Evolutionary conservation across 73 alveolate genomes (phyloP), one percentile per base, ranked within the genome.

Genomic region (Urostyla sp.): DNA sequence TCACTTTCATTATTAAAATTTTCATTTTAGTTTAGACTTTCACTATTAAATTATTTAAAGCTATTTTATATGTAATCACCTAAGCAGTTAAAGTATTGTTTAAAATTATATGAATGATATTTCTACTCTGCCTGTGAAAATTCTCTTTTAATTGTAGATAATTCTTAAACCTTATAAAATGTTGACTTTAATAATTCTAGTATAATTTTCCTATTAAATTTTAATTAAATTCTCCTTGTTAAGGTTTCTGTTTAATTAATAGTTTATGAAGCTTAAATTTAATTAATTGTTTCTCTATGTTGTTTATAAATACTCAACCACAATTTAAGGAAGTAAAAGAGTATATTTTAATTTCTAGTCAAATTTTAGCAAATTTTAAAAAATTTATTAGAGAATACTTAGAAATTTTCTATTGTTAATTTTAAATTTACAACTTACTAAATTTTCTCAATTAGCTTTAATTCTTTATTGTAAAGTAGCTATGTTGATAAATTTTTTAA

Each of bases 251-350:
- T n/a, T n/a, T n/a, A n/a, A n/a, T n/a, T n/a, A n/a, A n/a, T n/a
- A n/a, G n/a, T n/a, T n/a, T n/a, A n/a, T n/a, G n/a, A n/a, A n/a
- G n/a, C n/a, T n/a, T n/a, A n/a, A n/a, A n/a, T n/a, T n/a, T n/a
- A n/a, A n/a, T n/a, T n/a, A n/a, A 63, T 37, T 20, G 13, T 18
- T 1, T 69, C 83, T 46, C 83, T 69, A 38, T 69, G 69, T 40
- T 49, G 44, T 7, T 13, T 13, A 10, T 46, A 44, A 6, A 59
- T 31, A 8, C 7, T 27, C 31, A 37, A 30, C 83, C 83, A 69
- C 36, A 69, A 23, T 48, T 48, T n/a, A 0, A 69, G 34, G 24
- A 69, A 18, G 30, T 69, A 28, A 23, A 27, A 69, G 20, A 27
- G 37, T 2, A 69, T 2, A 40, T 27, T 10, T 15, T 67, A 69